Base-by-base conservation (phyloP, 2,329 filamentous ascomycete species). In the Periconia sp. region DNA sequence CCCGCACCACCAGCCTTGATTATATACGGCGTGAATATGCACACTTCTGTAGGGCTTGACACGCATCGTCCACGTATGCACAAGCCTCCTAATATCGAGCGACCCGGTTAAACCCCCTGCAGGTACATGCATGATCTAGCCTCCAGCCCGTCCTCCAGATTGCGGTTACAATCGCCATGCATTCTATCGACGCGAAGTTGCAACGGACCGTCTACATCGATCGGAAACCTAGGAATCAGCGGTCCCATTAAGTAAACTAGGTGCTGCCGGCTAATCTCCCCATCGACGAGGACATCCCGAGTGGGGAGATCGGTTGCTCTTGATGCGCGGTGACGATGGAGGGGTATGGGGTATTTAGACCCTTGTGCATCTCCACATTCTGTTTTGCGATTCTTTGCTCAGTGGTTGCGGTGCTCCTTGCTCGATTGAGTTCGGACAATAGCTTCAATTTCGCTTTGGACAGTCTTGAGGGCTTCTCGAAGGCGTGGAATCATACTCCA, bases 141-240 rank as follows among this genome's bases (percentile, higher is more conserved):
- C n/a, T n/a, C n/a, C n/a, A n/a, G n/a, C n/a, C n/a, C 35, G 40
- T 19, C 25, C 25, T 42, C 34, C 26, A 56, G 28, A 54, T 56
- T 54, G 50, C 28, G 45, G 54, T 56, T 56, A 47, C 54, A 57
- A 30, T 43, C 30, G 36, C 38, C 39, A 29, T 49, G 51, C 45
- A 51, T 30, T 16, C 30, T 39, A 10, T 21, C 32, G 25, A 36
- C 13, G 41, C 30, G 31, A 47, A 40, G 40, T 50, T 50, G 22
- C 52, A 50, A 45, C 37, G 49, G 37, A 47, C 39, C 46, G 30
- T 36, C 37, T 30, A 40, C 33, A 29, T 11, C 36, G 31, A 19
- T 19, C 11, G 41, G 21, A 16, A 33, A 13, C 17, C 13, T 16
- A 9, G 15, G 28, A 16, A 12, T 33, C 22, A 40, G 30, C 25